A percentile compares a stretch with the other conserved stretches of the same genome.
Conservation (phyloP, 805 yeast species). For the Metschnikowia koreensis region DNA sequence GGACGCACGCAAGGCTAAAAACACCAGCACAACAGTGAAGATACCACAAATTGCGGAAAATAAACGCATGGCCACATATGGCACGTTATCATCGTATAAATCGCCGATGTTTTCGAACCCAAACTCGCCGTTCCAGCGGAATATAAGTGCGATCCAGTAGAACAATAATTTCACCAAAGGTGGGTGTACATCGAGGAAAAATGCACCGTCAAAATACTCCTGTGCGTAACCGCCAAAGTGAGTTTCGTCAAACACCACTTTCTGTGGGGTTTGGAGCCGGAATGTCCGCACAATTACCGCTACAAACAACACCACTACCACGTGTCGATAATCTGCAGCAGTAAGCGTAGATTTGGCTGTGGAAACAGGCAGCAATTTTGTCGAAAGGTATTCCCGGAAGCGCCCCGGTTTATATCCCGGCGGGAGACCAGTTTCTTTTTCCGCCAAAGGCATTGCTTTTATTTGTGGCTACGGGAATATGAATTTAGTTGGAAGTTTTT, state of each 20-base stretch:
- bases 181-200: slow-evolving; percentile 71
- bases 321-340: slow-evolving; percentile 15
- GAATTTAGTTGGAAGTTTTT: no score
- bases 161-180: slow-evolving; percentile 64
- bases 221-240: slow-evolving; percentile 40
- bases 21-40: slow-evolving; percentile 50
- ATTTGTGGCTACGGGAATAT: background rate
- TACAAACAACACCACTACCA: slow-evolving; percentile 14
- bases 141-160: slow-evolving; percentile 50
- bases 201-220: slow-evolving; percentile 54
- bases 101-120: slow-evolving; percentile 45
- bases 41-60: slow-evolving; percentile 58
- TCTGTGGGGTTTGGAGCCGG: slow-evolving; percentile 33
- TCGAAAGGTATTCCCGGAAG: slow-evolving; percentile 28
- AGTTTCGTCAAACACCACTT: slow-evolving; percentile 50
- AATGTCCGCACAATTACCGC: slow-evolving; percentile 30
- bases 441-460: background rate
- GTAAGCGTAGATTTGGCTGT: slow-evolving; percentile 14
- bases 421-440: slow-evolving; percentile 13
- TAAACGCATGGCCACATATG: slow-evolving; percentile 55
- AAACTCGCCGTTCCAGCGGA: slow-evolving; percentile 50
- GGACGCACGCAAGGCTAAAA: slow-evolving; percentile 51
- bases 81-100: slow-evolving; percentile 29
- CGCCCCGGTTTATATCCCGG: slow-evolving; percentile 32
- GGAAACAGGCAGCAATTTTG: slow-evolving; percentile 19